phyloP scores from a whole-genome alignment of 164 flowering plant species.

The Nymphaea thermarum region DNA sequence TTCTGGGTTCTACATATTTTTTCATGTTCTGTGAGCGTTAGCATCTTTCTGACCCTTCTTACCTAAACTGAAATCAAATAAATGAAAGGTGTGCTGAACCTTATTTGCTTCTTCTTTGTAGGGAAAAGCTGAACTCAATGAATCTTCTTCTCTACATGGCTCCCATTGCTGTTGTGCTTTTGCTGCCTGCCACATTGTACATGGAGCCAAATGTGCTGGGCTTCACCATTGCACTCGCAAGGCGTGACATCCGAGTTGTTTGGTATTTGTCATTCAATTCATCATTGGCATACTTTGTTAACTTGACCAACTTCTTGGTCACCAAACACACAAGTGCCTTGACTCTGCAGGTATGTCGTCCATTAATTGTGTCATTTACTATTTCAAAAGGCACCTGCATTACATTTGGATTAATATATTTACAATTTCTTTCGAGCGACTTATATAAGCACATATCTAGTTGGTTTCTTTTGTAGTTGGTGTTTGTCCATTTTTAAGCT shows the following conservation, averaged over 20 bases:
- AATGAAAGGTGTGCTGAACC: no score
- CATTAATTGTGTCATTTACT: not conserved
- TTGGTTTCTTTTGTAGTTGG: no score
- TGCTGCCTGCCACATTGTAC: slow-evolving; percentile 44
- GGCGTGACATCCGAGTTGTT: slow-evolving; percentile 29
- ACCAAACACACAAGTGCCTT: slow-evolving; percentile 70
- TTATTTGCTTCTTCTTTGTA: slow-evolving; percentile 7
- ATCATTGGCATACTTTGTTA: slow-evolving; percentile 44
- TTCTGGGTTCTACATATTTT: no score
- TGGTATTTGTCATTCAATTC: slow-evolving; percentile 61
- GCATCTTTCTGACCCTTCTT: no score
- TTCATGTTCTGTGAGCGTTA: no score
- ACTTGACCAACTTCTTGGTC: slow-evolving; percentile 65
- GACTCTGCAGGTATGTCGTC: slow-evolving; percentile 49
- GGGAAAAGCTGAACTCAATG: slow-evolving; percentile 67
- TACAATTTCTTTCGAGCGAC: no score
- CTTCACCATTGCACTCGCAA: slow-evolving; percentile 41
- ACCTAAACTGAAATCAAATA: no score
- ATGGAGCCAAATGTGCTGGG: slow-evolving; percentile 53
- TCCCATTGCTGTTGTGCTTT: slow-evolving; percentile 45
- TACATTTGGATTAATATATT: no score
- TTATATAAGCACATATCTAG: no score
- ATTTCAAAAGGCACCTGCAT: not conserved
- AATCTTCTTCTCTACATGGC: slow-evolving; percentile 64
- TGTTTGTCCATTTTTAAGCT: no score